phyloP scores from a whole-genome alignment of 805 yeast species.

The Wickerhamiella allomyrinae region DNA sequence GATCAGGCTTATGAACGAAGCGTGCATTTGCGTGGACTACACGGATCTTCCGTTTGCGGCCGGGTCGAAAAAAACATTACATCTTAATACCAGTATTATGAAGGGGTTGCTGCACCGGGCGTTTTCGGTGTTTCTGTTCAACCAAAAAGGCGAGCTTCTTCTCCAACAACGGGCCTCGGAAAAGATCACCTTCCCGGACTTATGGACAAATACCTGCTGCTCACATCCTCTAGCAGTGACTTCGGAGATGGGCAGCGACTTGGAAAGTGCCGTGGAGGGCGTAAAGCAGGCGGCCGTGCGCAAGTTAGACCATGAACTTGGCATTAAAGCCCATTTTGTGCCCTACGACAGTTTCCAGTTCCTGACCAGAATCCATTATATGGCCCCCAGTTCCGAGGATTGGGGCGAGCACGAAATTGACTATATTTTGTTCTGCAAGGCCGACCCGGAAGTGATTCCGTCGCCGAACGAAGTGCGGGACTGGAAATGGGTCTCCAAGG shows the following conservation, averaged over 20 bases:
- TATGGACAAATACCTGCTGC: conserved; percentile 99
- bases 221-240: conserved; percentile 88
- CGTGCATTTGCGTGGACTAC: conserved; percentile 85
- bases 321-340: conserved; percentile 47
- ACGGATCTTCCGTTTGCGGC: conserved; percentile 82
- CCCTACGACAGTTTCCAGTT: conserved; percentile 61
- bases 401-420: conserved; percentile 99
- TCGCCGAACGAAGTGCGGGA: conserved; percentile 82
- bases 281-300: conserved; percentile 81
- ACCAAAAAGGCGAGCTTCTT: conserved; percentile 57
- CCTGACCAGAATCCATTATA: conserved; percentile 88
- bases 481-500: conserved; percentile 52
- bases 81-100: conserved; percentile 70
- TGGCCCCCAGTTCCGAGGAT: conserved; percentile 57
- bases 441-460: conserved; percentile 35
- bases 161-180: conserved; percentile 94
- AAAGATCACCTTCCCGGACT: conserved; percentile 87
- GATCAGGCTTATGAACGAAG: conserved; percentile 87
- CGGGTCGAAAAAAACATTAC: conserved; percentile 80
- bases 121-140: conserved; percentile 86
- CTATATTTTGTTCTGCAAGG: conserved; percentile 67
- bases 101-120: conserved; percentile 87
- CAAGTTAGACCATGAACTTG: conserved; percentile 85
- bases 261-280: conserved; percentile 56
- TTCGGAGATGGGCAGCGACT: conserved; percentile 55